A percentile compares a stretch with the other conserved stretches of the same genome.
These are phyloP conservation scores for Globisporangium barbulae DNA, from an alignment of 352 stramenopile species.

Conservation along the genomic window DNA sequence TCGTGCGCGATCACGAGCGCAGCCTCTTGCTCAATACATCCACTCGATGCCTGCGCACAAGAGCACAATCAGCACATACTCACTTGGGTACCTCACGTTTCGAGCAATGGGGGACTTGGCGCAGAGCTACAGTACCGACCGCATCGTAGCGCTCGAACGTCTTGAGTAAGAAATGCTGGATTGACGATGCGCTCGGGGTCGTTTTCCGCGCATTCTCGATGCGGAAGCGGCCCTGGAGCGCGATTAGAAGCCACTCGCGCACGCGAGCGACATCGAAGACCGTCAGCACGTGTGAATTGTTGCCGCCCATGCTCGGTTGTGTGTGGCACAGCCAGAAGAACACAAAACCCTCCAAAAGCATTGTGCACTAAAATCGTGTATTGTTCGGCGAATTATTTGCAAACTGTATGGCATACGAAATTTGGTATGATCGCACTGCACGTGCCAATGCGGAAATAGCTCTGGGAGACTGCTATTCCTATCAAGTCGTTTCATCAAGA, in stretches of 20 bases:
- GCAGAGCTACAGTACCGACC: conserved; percentile 14
- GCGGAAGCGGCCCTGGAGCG: conserved; percentile 21
- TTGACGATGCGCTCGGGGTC: conserved; percentile 9
- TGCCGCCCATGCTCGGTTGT: conserved; percentile 23
- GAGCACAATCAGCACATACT: not conserved
- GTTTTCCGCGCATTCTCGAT: not conserved
- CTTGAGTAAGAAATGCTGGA: conserved; percentile 16
- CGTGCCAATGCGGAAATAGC: not conserved
- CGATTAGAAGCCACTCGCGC: conserved; percentile 35
- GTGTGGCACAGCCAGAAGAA: no score
- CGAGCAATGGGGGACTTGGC: not conserved
- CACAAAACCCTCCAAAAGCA: no score
- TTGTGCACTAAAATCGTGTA: no score
- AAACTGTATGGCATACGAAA: no score
- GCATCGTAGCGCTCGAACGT: conserved; percentile 32
- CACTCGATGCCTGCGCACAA: conserved; percentile 13
- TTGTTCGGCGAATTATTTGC: no score
- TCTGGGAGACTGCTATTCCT: not conserved
- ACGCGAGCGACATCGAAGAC: conserved; percentile 23
- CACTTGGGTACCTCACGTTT: not conserved
- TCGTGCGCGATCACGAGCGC: conserved; percentile 30
- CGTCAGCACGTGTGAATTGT: conserved; percentile 26
- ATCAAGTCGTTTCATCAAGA: not conserved
- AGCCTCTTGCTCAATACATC: conserved; percentile 23
- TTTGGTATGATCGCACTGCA: no score